phyloP scores from a whole-genome alignment of 257 asterid genomes.

The Lithospermum erythrorhizon region DNA sequence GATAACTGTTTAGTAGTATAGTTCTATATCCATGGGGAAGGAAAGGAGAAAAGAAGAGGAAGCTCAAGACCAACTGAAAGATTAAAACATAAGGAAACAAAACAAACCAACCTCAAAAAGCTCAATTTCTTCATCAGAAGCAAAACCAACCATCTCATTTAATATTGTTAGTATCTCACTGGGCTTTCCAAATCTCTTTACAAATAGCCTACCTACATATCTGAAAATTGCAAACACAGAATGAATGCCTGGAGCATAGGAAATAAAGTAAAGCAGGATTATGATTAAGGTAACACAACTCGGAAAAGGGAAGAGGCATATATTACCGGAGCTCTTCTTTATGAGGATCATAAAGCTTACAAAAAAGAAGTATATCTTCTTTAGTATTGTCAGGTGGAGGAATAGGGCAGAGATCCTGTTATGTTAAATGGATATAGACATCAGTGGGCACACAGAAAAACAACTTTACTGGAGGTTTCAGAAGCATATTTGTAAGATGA shows the following conservation, averaged over 20 bases:
- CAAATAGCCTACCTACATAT: slow-evolving; percentile 61
- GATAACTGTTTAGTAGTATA: not conserved
- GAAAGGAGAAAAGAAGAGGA: not conserved
- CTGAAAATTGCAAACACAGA: slow-evolving; percentile 21
- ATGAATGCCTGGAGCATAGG: slow-evolving; percentile 1
- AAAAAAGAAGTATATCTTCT: slow-evolving; percentile 63
- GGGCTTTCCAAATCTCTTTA: slow-evolving; percentile 51
- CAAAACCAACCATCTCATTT: slow-evolving; percentile 67
- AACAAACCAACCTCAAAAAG: slow-evolving; percentile 55
- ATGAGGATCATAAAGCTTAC: slow-evolving; percentile 65
- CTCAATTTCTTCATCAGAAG: slow-evolving; percentile 66
- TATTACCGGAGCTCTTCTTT: slow-evolving; percentile 62
- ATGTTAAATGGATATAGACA: slow-evolving; percentile 6
- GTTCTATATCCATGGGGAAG: not conserved
- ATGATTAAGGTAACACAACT: not conserved
- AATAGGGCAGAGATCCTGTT: slow-evolving; percentile 40
- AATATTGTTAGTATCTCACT: slow-evolving; percentile 42
- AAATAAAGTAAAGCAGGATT: not conserved
- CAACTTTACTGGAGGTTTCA: not conserved
- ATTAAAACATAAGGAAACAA: not conserved
- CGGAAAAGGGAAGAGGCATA: not conserved
- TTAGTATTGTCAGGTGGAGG: slow-evolving; percentile 58
- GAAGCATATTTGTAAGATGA: slow-evolving; percentile 1
- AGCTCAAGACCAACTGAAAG: not conserved
- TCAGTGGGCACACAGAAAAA: slow-evolving; percentile 6